Evolutionary conservation across 179 eudicot species (phyloP), one percentile per base, ranked within the genome.

Genomic region (Gypsophila paniculata): DNA sequence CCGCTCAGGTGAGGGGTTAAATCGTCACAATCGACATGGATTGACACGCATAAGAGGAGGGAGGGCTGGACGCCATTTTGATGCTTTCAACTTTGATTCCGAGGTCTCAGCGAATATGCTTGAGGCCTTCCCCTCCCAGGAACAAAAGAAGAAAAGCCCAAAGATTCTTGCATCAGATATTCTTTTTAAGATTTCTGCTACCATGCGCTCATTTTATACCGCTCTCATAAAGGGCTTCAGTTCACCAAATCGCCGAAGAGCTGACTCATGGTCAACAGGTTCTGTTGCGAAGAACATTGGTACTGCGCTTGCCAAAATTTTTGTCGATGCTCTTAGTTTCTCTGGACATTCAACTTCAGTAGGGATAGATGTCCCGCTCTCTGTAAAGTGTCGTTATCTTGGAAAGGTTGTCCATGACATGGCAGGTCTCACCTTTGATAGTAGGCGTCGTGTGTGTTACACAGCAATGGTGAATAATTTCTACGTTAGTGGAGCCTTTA

Each of bases 381-480:
- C 97, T 4, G 91, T 90, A 6, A 92, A 94, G 82, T 94, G 99
- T 77, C 88, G 90, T 34, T 94, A 88, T 90, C 92, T 94, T 69
- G 99, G 99, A 44, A 92, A 88, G 82, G 93, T 92, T 71, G 99
- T 92, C 72, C 92, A 87, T 82, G 97, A 94, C 81, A 92, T 94
- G 94, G 80, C 86, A 34, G 91, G 87, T 54, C 88, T 94, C 73
- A 86, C 88, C 52, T 92, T 85, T 75, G 99, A 94, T 78, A 78
- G 78, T 74, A 88, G 97, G 81, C 90, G 97, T 15, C 95, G 91
- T 38, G 77, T 87, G 59, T 92, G 95, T 69, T 83, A 86, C 73
- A 78, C 96, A 3, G 85, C 88, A 59, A 87, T 94, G 90, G 86
- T 92, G 53, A 94, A 94, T 80, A 84, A 92, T 61, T 88, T 92